Evolutionary conservation across 2,329 filamentous ascomycete species (phyloP).

Genomic region (Bipolaris sorokiniana): DNA sequence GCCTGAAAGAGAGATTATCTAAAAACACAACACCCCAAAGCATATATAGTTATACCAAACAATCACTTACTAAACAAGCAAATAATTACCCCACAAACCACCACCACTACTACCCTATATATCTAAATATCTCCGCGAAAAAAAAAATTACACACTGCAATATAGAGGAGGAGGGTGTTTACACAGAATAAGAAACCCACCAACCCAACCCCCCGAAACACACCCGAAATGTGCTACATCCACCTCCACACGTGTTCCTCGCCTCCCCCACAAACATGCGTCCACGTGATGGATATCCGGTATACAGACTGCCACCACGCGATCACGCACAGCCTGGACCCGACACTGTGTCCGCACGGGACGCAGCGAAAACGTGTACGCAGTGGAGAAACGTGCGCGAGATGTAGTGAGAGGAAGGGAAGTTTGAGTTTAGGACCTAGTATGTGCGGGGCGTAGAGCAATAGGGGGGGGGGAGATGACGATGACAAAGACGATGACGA

Average conservation of each 20-base stretch:
- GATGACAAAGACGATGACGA: neutral
- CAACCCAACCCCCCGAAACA: neutral
- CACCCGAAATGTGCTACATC: conserved; percentile 33
- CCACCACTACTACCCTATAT: too few relatives aligned
- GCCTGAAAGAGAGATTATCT: too few relatives aligned
- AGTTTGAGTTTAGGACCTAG: conserved; percentile 28
- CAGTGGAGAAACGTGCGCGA: conserved; percentile 10
- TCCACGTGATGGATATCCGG: conserved; percentile 18
- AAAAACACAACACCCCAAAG: too few relatives aligned
- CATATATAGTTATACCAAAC: too few relatives aligned
- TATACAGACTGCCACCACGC: conserved; percentile 36
- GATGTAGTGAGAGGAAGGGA: conserved; percentile 17
- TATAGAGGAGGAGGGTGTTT: too few relatives aligned
- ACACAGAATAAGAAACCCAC: neutral
- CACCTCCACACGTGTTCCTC: conserved; percentile 27
- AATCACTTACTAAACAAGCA: too few relatives aligned
- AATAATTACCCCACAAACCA: too few relatives aligned
- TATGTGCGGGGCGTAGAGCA: neutral
- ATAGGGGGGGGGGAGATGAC: neutral
- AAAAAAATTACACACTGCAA: too few relatives aligned
- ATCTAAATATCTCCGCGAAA: too few relatives aligned
- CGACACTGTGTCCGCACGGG: conserved; percentile 31
- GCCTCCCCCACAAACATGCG: conserved; percentile 10
- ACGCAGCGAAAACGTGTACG: conserved; percentile 25
- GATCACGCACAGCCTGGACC: conserved; percentile 21